phyloP scores from a whole-genome alignment of 176 grass and related monocot species.

The Raddia guianensis region DNA sequence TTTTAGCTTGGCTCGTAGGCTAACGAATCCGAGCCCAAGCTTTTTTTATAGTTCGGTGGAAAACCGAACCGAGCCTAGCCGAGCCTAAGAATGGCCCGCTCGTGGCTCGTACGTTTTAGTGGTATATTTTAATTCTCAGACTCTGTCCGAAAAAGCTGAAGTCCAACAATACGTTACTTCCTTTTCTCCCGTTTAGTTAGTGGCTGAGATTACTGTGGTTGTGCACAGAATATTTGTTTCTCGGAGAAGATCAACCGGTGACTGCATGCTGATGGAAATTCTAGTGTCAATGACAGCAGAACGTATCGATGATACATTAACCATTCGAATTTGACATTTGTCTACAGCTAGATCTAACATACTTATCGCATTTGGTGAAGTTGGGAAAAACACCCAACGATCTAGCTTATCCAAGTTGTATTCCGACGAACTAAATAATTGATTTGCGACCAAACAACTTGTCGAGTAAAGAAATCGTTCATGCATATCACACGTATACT shows the following conservation, averaged over 20 bases:
- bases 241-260: neutral
- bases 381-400: neutral
- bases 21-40: too few relatives aligned
- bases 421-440: neutral
- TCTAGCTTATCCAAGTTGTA: neutral
- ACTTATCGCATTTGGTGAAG: conserved; percentile 23
- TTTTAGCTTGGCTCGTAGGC: too few relatives aligned
- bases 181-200: neutral
- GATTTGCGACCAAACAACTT: conserved; percentile 5
- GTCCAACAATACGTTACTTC: neutral
- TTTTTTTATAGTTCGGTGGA: too few relatives aligned
- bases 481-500: neutral
- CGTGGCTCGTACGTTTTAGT: too few relatives aligned
- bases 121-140: too few relatives aligned
- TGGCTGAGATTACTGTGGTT: neutral
- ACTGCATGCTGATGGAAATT: neutral
- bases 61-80: too few relatives aligned
- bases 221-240: conserved; percentile 9
- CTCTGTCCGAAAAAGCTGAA: neutral
- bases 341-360: neutral
- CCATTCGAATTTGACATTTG: conserved; percentile 30
- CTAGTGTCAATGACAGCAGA: neutral
- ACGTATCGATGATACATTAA: neutral
- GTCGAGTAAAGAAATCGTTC: neutral
- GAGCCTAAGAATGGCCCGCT: too few relatives aligned